These are phyloP conservation scores for Vigna radiata DNA, from an alignment of 306 rosid genomes.

Conservation along the genomic window DNA sequence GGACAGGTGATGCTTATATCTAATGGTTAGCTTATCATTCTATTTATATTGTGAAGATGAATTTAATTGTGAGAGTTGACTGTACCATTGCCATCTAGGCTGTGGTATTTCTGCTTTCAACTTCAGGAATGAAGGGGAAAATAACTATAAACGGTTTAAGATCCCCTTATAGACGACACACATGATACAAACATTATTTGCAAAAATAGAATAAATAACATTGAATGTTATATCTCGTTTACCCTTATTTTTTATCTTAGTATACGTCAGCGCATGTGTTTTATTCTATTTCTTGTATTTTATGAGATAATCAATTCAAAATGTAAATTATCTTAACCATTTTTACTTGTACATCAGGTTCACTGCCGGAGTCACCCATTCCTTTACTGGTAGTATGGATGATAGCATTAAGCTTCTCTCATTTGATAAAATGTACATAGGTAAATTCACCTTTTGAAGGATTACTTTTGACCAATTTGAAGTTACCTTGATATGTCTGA, in stretches of 20 bases:
- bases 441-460: conserved; percentile 52
- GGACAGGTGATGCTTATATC: conserved; percentile 58
- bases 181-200: conserved; percentile 12
- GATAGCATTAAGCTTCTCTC: conserved; percentile 84
- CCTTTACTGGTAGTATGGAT: conserved; percentile 85
- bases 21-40: conserved; percentile 30
- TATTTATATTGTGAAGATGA: conserved; percentile 27
- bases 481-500: conserved; percentile 29
- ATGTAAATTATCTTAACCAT: conserved; percentile 29
- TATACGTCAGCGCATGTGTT: conserved; percentile 15
- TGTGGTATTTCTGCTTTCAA: conserved; percentile 33
- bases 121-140: conserved; percentile 22
- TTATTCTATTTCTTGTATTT: conserved; percentile 16
- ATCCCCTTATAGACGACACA: background rate
- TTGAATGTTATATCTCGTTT: background rate
- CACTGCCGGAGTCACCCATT: conserved; percentile 83
- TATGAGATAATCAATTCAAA: conserved; percentile 26
- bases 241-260: background rate
- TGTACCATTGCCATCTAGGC: conserved; percentile 22
- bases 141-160: background rate
- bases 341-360: conserved; percentile 62
- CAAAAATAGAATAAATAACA: conserved; percentile 24
- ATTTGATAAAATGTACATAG: conserved; percentile 76
- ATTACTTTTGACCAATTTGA: conserved; percentile 36
- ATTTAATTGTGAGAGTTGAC: conserved; percentile 10